Conservation (phyloP, 2,329 filamentous ascomycete species). For the Chaetomiaceae sp. region DNA sequence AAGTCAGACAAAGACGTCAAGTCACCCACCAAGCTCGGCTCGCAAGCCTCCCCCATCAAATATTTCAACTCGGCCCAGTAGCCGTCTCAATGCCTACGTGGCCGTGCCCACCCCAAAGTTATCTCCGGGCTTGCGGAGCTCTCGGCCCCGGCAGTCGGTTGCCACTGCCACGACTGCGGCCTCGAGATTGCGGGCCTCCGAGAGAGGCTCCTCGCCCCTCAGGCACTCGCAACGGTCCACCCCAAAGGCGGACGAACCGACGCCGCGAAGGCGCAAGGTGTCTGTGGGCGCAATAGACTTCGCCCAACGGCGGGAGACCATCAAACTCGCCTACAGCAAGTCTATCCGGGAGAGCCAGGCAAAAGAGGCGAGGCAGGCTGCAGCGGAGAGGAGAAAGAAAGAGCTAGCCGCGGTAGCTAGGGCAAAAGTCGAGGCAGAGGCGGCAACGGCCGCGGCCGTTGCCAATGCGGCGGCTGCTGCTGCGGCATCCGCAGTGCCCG, state of each 20-base stretch:
- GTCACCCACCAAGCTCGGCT: conserved; percentile 29
- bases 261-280: conserved; percentile 47
- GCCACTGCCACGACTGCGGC: conserved; percentile 69
- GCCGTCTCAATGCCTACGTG: conserved; percentile 69
- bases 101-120: conserved; percentile 64
- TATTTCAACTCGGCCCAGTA: conserved; percentile 47
- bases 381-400: conserved; percentile 50
- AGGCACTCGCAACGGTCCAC: conserved; percentile 31
- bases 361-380: conserved; percentile 49
- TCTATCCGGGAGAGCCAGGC: conserved; percentile 72
- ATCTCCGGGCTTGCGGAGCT: conserved; percentile 76
- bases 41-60: conserved; percentile 40
- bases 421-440: conserved; percentile 39
- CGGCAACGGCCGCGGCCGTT: conserved; percentile 30
- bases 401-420: conserved; percentile 46
- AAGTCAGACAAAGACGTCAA: conserved; percentile 42
- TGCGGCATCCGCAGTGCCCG: conserved; percentile 7
- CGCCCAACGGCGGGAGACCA: conserved; percentile 73
- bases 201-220: conserved; percentile 48
- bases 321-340: conserved; percentile 79
- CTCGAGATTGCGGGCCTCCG: conserved; percentile 61
- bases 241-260: conserved; percentile 36
- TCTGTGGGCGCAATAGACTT: conserved; percentile 77
- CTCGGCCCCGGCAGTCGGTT: conserved; percentile 73
- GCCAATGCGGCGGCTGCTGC: conserved; percentile 21